These are phyloP conservation scores for Sextonia rubra DNA, from an alignment of 164 flowering plant genomes.

Conservation along the genomic window DNA sequence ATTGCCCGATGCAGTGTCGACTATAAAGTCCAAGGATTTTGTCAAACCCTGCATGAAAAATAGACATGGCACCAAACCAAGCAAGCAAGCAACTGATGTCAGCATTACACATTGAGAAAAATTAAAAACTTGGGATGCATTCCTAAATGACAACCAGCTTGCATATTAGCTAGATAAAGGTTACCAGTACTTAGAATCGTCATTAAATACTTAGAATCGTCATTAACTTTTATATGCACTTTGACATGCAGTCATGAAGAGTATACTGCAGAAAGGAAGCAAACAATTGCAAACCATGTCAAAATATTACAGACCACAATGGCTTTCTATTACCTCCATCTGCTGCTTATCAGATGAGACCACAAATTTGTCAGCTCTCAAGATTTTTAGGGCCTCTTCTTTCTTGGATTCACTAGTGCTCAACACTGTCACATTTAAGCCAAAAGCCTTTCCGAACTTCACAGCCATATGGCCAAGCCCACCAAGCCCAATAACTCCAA, in stretches of 20 bases:
- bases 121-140: neutral
- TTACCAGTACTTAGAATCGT: neutral
- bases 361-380: slow-evolving; percentile 72
- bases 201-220: neutral
- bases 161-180: too few relatives aligned
- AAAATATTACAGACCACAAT: neutral
- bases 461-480: slow-evolving; percentile 89
- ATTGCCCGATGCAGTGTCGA: slow-evolving; percentile 85
- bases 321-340: slow-evolving; percentile 48
- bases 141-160: neutral
- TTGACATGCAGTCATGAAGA: neutral
- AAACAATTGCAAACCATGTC: neutral
- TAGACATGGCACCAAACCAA: neutral
- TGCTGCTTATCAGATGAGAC: slow-evolving; percentile 58
- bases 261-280: neutral
- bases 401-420: slow-evolving; percentile 72
- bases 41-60: slow-evolving; percentile 36
- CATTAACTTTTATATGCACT: neutral
- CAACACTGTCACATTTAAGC: slow-evolving; percentile 62
- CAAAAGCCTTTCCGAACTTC: slow-evolving; percentile 78
- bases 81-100: neutral
- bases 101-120: neutral
- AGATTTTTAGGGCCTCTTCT: slow-evolving; percentile 59
- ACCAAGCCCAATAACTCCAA: slow-evolving; percentile 78
- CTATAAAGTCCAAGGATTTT: slow-evolving; percentile 60